phyloP scores from a whole-genome alignment of 257 asterid species.

The Rhazya stricta region DNA sequence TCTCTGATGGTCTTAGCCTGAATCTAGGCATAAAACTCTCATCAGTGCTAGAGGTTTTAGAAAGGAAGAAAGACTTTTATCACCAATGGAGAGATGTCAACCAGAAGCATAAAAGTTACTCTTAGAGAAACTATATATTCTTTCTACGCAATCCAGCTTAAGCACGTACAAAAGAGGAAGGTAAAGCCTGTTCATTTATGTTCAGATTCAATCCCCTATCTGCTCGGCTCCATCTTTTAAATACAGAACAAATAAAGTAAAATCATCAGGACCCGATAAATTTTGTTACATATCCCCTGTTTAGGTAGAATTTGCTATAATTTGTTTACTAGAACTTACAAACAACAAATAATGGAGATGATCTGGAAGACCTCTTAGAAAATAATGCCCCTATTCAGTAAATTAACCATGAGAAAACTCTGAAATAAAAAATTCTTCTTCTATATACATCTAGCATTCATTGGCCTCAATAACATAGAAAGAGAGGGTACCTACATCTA shows the following conservation, averaged over 20 bases:
- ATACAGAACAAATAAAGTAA: not conserved
- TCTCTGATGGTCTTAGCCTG: slow-evolving; percentile 48
- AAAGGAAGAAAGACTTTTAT: not conserved
- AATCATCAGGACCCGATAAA: not conserved
- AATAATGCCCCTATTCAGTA: not conserved
- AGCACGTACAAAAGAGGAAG: not conserved
- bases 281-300: no score
- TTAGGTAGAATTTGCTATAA: not conserved
- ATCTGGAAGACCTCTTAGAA: not conserved
- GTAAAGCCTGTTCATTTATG: not conserved
- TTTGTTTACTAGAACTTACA: not conserved
- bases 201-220: not conserved
- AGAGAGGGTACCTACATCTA: not conserved
- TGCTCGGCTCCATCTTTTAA: not conserved
- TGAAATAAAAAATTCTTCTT: not conserved
- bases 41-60: not conserved
- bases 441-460: not conserved
- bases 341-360: not conserved
- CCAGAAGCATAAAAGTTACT: not conserved
- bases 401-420: not conserved
- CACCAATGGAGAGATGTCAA: not conserved
- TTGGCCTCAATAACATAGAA: not conserved
- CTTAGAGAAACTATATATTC: not conserved
- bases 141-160: not conserved
- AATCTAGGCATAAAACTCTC: slow-evolving; percentile 32